A percentile compares a stretch with the other conserved stretches of the same genome.
phyloP scores from a whole-genome alignment of 2,329 filamentous ascomycete species.

The Fusarium brevicatenulatum region DNA sequence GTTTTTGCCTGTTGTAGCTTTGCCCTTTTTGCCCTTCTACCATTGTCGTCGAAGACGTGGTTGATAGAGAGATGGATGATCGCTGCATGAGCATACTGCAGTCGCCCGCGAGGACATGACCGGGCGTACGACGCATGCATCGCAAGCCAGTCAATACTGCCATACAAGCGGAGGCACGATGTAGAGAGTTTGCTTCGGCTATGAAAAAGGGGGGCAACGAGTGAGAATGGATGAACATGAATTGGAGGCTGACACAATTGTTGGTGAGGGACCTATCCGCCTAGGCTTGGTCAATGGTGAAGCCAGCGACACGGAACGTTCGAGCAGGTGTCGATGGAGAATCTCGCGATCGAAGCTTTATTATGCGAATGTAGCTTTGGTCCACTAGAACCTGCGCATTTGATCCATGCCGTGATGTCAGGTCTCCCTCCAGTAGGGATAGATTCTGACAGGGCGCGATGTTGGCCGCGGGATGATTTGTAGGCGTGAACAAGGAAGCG shows the following conservation, averaged over 20 bases:
- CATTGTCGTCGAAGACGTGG: not conserved
- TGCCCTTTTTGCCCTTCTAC: not conserved
- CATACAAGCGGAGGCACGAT: not conserved
- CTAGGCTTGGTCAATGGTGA: no score
- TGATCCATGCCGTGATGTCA: not conserved
- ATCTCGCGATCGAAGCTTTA: not conserved
- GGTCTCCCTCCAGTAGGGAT: no score
- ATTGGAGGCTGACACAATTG: no score
- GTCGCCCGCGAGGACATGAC: fast-evolving
- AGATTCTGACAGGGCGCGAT: not conserved
- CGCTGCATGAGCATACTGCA: not conserved
- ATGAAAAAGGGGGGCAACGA: no score
- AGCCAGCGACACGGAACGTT: not conserved
- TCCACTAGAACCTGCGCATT: not conserved
- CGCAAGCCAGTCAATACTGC: not conserved
- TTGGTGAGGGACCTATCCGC: not conserved
- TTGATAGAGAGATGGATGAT: not conserved
- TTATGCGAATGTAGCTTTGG: no score
- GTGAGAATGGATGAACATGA: no score
- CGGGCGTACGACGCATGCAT: not conserved
- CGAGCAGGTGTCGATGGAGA: not conserved
- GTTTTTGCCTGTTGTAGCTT: not conserved
- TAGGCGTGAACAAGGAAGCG: not conserved
- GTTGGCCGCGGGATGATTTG: not conserved
- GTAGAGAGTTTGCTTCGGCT: not conserved